These are phyloP conservation scores for Veloboletus limbatus DNA, from an alignment of 1,284 basidiomycete genomes.

Conservation along the genomic window DNA sequence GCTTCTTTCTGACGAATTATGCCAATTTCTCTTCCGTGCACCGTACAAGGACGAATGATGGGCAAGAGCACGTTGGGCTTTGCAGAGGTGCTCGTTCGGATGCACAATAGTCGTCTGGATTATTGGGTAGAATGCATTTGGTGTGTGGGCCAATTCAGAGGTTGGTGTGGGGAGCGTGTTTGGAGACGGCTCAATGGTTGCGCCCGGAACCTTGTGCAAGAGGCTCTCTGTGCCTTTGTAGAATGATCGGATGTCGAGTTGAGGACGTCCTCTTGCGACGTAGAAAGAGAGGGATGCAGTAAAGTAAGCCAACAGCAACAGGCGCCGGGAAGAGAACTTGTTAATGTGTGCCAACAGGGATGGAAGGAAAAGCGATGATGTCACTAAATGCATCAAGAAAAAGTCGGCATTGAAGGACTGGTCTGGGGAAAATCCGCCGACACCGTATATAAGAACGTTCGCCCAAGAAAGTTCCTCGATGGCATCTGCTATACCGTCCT, in stretches of 20 bases:
- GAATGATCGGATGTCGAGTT: constrained; percentile 37
- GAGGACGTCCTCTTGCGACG: constrained; percentile 39
- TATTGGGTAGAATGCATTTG: constrained; percentile 57
- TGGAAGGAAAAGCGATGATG: constrained; percentile 44
- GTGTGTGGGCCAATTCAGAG: constrained; percentile 32
- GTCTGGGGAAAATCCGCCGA: constrained; percentile 37
- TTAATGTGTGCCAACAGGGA: constrained; percentile 31
- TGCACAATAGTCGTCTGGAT: constrained; percentile 33
- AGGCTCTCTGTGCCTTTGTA: constrained; percentile 25
- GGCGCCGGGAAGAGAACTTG: constrained; percentile 30
- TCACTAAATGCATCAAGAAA: constrained; percentile 45
- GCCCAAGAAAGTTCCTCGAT: constrained; percentile 43
- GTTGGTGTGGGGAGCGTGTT: constrained; percentile 35
- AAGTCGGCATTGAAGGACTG: constrained; percentile 42
- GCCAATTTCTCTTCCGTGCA: constrained; percentile 32
- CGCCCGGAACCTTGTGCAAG: constrained; percentile 31
- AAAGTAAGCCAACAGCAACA: constrained; percentile 42
- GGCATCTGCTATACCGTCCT: constrained; percentile 32
- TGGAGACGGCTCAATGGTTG: constrained; percentile 32
- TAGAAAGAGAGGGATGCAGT: constrained; percentile 36
- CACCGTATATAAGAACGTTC: constrained; percentile 40
- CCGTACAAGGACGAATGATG: constrained; percentile 52
- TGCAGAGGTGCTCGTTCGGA: constrained; percentile 61
- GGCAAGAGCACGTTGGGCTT: constrained; percentile 53
- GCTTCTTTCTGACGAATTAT: constrained; percentile 8